phyloP scores from a whole-genome alignment of 1,284 basidiomycete species.

The Fomes fomentarius region DNA sequence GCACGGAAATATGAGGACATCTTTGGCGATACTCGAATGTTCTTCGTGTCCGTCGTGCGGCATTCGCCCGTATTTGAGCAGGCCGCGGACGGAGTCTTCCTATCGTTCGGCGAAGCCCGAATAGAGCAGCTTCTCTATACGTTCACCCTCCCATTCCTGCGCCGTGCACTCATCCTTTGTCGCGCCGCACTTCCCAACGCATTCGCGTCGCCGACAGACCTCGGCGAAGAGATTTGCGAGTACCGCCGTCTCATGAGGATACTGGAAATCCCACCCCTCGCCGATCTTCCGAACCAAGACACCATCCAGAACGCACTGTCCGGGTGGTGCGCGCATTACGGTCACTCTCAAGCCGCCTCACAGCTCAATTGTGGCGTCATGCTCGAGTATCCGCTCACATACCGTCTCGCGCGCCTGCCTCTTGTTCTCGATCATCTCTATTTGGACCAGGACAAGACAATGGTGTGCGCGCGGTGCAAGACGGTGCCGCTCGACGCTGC shows the following conservation, averaged over 20 bases:
- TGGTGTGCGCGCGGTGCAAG: constrained; percentile 79
- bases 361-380: constrained; percentile 75
- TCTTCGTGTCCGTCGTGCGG: constrained; percentile 81
- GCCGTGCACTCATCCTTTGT: constrained; percentile 86
- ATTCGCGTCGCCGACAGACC: constrained; percentile 50
- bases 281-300: constrained; percentile 78
- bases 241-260: constrained; percentile 80
- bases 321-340: constrained; percentile 84
- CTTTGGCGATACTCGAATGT: constrained; percentile 83
- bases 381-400: constrained; percentile 85
- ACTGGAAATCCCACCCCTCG: constrained; percentile 79
- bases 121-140: constrained; percentile 89
- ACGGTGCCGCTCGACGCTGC: constrained; percentile 87
- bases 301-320: constrained; percentile 82
- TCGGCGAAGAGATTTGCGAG: constrained; percentile 53
- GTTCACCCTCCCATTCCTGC: constrained; percentile 94
- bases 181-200: constrained; percentile 72
- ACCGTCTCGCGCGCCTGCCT: constrained; percentile 86
- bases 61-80: constrained; percentile 82
- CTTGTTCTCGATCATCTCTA: constrained; percentile 85
- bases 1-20: constrained; percentile 60
- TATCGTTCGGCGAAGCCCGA: constrained; percentile 76
- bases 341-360: constrained; percentile 72
- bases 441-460: constrained; percentile 65
- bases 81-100: constrained; percentile 74